Base-by-base conservation (phyloP, 495 filamentous ascomycete species). In the Sporormia fimetaria region DNA sequence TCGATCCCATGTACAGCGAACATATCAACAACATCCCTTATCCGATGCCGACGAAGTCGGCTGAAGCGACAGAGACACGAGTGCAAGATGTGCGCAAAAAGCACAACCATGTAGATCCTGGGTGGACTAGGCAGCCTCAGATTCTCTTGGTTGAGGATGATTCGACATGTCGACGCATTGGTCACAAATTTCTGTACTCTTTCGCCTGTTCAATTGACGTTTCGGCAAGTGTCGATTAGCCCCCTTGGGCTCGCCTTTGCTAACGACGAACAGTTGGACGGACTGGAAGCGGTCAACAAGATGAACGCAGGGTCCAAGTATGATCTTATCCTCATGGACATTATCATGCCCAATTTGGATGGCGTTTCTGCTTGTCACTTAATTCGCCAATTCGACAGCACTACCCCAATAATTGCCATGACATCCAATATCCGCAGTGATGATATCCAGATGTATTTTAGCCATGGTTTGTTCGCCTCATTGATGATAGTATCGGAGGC, bases 351-450 rank as follows among this genome's bases (percentile, higher is more conserved):
- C 11, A 80, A 88, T 54, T 67, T 98, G 12, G 90, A 96, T 56
- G 90, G 90, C 34, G 86, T 95, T 21, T 93, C 87, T 7, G 90
- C 90, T 17, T 94, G 87, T 33, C 83, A 87, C 55, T 76, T 93
- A 42, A 94, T 98, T 47, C 80, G 92, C 40, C 83, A 94, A 58
- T 83, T 87, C 50, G 78, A 88, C 48, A 70, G 67, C 17, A 69
- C 75, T 15, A 86, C 85, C 12, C 90, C 90, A 10, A 90, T 96
- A 52, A 84, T 98, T 44, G 92, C 90, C 35, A 95, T 98, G 90
- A 96, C 90, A 18, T 94, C 90, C 14, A 98, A 96, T 53, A 96
- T 96, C 44, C 77, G 92, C 29, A 86, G 85, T 45, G 88, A 96
- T 56, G 90, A 98, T 59, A 94, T 98, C 40, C 80, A 87, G 48